Conservation (phyloP, 768 basidiomycete genomes). For the Suillus spraguei region DNA sequence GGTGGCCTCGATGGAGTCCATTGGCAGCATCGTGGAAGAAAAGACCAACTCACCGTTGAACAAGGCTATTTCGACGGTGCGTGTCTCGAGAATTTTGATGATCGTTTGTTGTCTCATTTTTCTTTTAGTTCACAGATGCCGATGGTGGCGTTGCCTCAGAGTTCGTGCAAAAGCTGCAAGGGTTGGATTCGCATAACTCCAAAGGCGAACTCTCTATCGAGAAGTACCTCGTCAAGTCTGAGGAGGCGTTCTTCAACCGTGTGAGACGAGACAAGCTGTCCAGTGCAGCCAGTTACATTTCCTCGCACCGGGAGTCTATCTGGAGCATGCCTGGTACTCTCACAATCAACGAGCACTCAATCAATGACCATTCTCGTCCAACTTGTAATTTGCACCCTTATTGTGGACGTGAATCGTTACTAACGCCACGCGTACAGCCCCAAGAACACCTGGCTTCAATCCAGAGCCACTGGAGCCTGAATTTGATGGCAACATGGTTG, state of each 20-base stretch:
- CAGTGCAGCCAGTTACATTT: slow-evolving; percentile 77
- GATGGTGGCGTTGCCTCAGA: slow-evolving; percentile 91
- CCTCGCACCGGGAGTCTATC: slow-evolving; percentile 77
- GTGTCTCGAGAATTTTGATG: slow-evolving; percentile 22
- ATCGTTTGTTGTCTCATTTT: slow-evolving; percentile 4
- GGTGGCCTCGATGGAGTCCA: slow-evolving; percentile 86
- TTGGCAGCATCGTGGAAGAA: slow-evolving; percentile 89
- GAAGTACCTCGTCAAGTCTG: slow-evolving; percentile 86
- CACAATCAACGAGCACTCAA: slow-evolving; percentile 44
- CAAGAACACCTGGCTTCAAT: slow-evolving; percentile 52
- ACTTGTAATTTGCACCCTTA: slow-evolving; percentile 56
- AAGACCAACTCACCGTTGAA: slow-evolving; percentile 90
- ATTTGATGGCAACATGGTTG: slow-evolving; percentile 60
- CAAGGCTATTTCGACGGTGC: slow-evolving; percentile 87
- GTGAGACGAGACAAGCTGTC: slow-evolving; percentile 88
- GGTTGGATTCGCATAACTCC: slow-evolving; percentile 82
- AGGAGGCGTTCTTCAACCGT: slow-evolving; percentile 91
- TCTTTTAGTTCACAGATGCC: slow-evolving; percentile 81
- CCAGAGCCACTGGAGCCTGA: slow-evolving; percentile 48
- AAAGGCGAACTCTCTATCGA: slow-evolving; percentile 92
- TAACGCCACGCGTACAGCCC: slow-evolving; percentile 26
- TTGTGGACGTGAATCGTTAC: slow-evolving; percentile 2
- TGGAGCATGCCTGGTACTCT: slow-evolving; percentile 70
- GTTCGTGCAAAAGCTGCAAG: slow-evolving; percentile 84
- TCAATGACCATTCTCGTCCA: slow-evolving; percentile 69